These are phyloP conservation scores for Primulina tabacum DNA, from an alignment of 257 asterid species.

Conservation along the genomic window DNA sequence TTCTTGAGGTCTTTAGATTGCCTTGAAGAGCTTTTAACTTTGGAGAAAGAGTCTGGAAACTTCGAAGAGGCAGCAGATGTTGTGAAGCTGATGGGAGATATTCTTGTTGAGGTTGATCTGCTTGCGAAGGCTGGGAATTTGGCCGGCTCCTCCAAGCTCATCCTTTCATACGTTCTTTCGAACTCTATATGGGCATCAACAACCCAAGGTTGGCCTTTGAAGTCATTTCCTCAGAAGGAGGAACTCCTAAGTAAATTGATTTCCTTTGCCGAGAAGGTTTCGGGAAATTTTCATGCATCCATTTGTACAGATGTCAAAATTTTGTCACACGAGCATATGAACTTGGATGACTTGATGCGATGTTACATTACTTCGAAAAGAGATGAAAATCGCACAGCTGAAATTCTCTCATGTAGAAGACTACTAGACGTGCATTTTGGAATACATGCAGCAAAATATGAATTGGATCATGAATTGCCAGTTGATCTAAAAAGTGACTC, in stretches of 20 bases:
- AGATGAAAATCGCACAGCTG: slow-evolving; percentile 22
- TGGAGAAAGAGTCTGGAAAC: slow-evolving; percentile 56
- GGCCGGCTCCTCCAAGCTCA: slow-evolving; percentile 31
- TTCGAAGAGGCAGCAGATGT: slow-evolving; percentile 53
- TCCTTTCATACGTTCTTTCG: slow-evolving; percentile 34
- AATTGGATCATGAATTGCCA: slow-evolving; percentile 32
- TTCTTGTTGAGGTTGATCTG: slow-evolving; percentile 38
- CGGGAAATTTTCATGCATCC: slow-evolving; percentile 30
- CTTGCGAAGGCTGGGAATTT: slow-evolving; percentile 33
- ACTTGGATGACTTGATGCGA: slow-evolving; percentile 32
- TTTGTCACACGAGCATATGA: slow-evolving; percentile 31
- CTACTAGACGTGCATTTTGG: slow-evolving; percentile 46
- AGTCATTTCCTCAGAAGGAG: slow-evolving; percentile 36
- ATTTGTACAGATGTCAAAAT: slow-evolving; percentile 31
- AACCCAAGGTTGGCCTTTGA: slow-evolving; percentile 53
- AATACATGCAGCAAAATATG: slow-evolving; percentile 26
- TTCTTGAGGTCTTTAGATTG: slow-evolving; percentile 44
- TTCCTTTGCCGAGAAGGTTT: slow-evolving; percentile 32
- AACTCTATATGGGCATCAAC: slow-evolving; percentile 45
- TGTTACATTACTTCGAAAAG: slow-evolving; percentile 26
- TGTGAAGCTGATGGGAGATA: slow-evolving; percentile 42
- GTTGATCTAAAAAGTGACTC: slow-evolving; percentile 21
- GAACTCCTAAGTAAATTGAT: slow-evolving; percentile 37
- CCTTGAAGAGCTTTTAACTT: slow-evolving; percentile 40
- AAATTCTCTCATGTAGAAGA: slow-evolving; percentile 37